Evolutionary conservation across 345 rosid species (phyloP).

Genomic region (Camelina laxa): DNA sequence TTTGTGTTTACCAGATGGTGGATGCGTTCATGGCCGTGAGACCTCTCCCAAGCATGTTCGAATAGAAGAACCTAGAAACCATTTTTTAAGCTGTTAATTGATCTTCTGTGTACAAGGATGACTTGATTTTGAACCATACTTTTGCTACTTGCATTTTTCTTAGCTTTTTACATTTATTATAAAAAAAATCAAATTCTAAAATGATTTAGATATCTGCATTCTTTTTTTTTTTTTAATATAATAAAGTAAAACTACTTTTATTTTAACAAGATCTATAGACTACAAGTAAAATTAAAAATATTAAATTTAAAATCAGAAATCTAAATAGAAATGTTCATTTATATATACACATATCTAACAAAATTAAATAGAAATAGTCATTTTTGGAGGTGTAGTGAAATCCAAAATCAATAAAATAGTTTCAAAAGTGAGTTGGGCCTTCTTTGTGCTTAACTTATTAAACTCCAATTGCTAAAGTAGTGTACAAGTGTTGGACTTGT

Average conservation of each 20-base stretch:
- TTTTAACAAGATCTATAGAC: background rate
- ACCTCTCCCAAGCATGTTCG: constrained; percentile 89
- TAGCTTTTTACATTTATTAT: background rate
- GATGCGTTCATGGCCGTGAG: constrained; percentile 92
- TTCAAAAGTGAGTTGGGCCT: background rate
- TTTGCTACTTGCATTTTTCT: background rate
- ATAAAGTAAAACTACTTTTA: background rate
- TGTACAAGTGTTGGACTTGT: background rate
- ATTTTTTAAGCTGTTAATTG: background rate
- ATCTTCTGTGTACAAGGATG: background rate
- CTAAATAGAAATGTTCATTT: background rate
- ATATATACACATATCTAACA: background rate
- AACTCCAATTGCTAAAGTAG: background rate
- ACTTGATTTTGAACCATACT: background rate
- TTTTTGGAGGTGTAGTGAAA: background rate
- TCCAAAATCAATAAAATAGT: background rate
- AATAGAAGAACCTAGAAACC: background rate
- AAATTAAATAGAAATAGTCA: background rate
- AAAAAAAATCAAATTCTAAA: background rate
- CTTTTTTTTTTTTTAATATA: too few species aligned
- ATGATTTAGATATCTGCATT: background rate
- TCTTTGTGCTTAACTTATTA: background rate
- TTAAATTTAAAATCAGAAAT: too few species aligned
- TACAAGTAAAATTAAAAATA: too few species aligned
- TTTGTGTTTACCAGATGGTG: constrained; percentile 62